Percentiles rank a stretch among this genome's conserved stretches.
Evolutionary conservation across 2,329 filamentous ascomycete species (phyloP).

Genomic region (Fusarium fracticaudum): DNA sequence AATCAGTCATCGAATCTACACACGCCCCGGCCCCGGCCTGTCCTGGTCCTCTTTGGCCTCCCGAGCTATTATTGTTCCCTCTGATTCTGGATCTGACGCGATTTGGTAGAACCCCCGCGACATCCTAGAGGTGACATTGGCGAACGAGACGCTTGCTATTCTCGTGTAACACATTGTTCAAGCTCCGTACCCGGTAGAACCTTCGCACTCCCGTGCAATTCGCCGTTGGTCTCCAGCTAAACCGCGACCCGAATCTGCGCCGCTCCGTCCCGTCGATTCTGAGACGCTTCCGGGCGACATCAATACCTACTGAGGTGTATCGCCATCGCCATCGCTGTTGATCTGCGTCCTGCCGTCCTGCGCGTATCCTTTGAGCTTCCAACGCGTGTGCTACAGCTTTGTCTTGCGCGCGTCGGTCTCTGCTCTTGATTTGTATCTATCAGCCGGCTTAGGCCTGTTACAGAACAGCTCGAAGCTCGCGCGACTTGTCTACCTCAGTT

Average conservation of each 20-base stretch:
- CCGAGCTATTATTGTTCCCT: slow-evolving; percentile 14
- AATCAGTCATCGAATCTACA: slow-evolving; percentile 12
- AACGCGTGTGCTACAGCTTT: slow-evolving; percentile 36
- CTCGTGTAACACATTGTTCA: slow-evolving; percentile 40
- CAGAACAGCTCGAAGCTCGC: slow-evolving; percentile 29
- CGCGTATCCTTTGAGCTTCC: slow-evolving; percentile 23
- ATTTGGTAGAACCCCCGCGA: slow-evolving; percentile 35
- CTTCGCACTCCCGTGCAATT: slow-evolving; percentile 26
- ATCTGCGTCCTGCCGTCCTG: slow-evolving; percentile 24
- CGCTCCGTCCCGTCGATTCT: slow-evolving; percentile 39
- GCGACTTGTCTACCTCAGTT: slow-evolving; percentile 31
- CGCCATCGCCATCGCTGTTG: slow-evolving; percentile 4
- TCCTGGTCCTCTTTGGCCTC: slow-evolving; percentile 8
- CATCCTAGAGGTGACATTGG: slow-evolving; percentile 35
- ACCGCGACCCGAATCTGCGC: slow-evolving; percentile 35
- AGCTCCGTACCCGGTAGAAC: slow-evolving; percentile 34
- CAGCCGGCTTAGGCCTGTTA: slow-evolving; percentile 21
- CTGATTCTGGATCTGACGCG: slow-evolving; percentile 39
- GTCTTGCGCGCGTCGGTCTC: slow-evolving; percentile 28
- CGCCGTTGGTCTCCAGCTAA: slow-evolving; percentile 20
- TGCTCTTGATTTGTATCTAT: slow-evolving; percentile 28
- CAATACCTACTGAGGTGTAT: slow-evolving; percentile 1
- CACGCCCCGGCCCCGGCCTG: slow-evolving; percentile 23
- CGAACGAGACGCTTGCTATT: slow-evolving; percentile 42
- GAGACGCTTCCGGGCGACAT: slow-evolving; percentile 31